These are phyloP conservation scores for Oryza rufipogon DNA, from an alignment of 176 grass and related monocot species.

Conservation along the genomic window DNA sequence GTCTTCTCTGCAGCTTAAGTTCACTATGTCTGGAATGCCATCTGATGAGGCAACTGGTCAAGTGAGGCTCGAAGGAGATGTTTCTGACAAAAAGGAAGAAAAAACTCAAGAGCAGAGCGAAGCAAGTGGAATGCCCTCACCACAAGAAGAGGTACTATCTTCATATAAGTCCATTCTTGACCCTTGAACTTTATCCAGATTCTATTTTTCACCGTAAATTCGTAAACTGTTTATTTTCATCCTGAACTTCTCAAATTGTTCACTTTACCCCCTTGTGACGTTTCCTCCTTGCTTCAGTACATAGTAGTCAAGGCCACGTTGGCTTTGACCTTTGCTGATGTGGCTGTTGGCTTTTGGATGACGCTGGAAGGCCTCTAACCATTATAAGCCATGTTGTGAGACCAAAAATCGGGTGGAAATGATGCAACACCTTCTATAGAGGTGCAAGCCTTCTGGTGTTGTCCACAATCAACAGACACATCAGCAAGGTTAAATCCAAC, in stretches of 20 bases:
- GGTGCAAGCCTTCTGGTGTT: neutral
- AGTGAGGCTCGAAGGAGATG: constrained; percentile 42
- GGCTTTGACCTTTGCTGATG: neutral
- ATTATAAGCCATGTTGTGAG: neutral
- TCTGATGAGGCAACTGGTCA: constrained; percentile 49
- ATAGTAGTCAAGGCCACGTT: neutral
- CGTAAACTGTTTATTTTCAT: no score
- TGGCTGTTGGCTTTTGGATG: neutral
- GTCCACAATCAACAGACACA: neutral
- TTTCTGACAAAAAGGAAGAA: constrained; percentile 45
- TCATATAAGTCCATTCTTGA: neutral
- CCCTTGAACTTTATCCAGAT: neutral
- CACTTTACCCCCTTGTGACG: neutral
- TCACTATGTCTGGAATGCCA: constrained; percentile 54
- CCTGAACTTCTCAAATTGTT: neutral
- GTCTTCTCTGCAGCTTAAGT: constrained; percentile 42
- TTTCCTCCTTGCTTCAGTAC: neutral
- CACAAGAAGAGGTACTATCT: constrained; percentile 56
- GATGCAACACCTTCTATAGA: neutral
- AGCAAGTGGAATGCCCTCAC: constrained; percentile 51
- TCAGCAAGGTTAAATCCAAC: neutral
- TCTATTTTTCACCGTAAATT: neutral
- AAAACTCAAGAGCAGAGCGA: constrained; percentile 56
- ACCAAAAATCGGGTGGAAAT: neutral
- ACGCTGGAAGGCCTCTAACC: neutral